Evolutionary conservation across 225 moss, liverwort and hornwort genomes (phyloP).

Genomic region (Pseudoscleropodium purum): DNA sequence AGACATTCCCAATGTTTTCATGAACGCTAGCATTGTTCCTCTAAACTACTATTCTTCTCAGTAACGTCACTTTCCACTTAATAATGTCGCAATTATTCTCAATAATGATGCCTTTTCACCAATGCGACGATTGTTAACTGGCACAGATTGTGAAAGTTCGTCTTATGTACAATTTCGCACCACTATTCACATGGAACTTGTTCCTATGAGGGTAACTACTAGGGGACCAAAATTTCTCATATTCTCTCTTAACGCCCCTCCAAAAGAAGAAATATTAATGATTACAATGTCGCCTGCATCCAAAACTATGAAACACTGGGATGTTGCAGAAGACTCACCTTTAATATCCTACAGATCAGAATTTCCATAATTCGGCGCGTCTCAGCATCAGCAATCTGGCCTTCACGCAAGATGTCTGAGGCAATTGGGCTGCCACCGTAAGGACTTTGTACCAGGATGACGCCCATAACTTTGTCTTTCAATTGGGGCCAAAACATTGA

Average conservation of each 20-base stretch:
- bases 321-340: slow-evolving; percentile 31
- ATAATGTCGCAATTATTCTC: not conserved
- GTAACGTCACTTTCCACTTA: not conserved
- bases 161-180: not conserved
- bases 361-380: slow-evolving; percentile 81
- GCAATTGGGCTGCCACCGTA: slow-evolving; percentile 93
- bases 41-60: not conserved
- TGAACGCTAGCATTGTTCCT: not conserved
- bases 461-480: slow-evolving; percentile 78
- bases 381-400: slow-evolving; percentile 91
- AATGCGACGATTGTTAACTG: not conserved
- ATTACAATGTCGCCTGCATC: not conserved
- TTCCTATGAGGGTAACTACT: not conserved
- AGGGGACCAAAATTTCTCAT: not conserved
- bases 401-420: slow-evolving; percentile 90
- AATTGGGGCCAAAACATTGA: slow-evolving; percentile 81
- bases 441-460: slow-evolving; percentile 82
- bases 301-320: not conserved
- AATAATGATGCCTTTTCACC: not conserved
- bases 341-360: slow-evolving; percentile 69
- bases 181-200: not conserved
- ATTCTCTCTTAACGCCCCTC: not conserved
- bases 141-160: not conserved
- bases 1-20: not conserved
- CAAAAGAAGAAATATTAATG: not conserved